Percentiles rank a stretch among this genome's conserved stretches.
Evolutionary conservation across 257 asterid species (phyloP).

Genomic region (Solanum ossicruentum): DNA sequence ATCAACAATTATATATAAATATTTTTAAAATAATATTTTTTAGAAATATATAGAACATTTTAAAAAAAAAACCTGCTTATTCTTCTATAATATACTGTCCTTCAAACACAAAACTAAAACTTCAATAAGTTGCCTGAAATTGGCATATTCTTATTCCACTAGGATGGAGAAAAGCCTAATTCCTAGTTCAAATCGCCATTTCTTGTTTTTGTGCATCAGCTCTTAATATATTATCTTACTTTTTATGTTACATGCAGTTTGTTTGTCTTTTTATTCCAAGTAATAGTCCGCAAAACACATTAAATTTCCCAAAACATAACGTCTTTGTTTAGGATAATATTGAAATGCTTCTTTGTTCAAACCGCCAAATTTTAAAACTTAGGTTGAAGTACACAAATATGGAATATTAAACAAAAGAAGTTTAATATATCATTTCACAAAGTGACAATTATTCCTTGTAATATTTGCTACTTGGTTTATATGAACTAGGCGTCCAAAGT

Average conservation of each 20-base stretch:
- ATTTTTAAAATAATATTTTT: not conserved
- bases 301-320: not conserved
- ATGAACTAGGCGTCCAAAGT: not conserved
- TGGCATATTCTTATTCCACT: not conserved
- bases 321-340: not conserved
- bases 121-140: not conserved
- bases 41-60: fast-evolving
- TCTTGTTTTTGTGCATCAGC: not conserved
- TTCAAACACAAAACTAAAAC: not conserved
- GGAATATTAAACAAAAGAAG: not conserved
- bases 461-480: not conserved
- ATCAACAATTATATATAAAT: not conserved
- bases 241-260: not conserved
- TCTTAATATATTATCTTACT: not conserved
- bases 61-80: not conserved
- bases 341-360: not conserved
- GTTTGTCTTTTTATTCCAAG: not conserved
- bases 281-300: not conserved
- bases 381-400: not conserved
- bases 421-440: not conserved
- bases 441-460: not conserved
- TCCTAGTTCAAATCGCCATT: not conserved
- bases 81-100: too few relatives aligned
- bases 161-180: not conserved
- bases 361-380: not conserved